phyloP scores from a whole-genome alignment of 176 grass and related monocot species.

The Aechmea fasciata region DNA sequence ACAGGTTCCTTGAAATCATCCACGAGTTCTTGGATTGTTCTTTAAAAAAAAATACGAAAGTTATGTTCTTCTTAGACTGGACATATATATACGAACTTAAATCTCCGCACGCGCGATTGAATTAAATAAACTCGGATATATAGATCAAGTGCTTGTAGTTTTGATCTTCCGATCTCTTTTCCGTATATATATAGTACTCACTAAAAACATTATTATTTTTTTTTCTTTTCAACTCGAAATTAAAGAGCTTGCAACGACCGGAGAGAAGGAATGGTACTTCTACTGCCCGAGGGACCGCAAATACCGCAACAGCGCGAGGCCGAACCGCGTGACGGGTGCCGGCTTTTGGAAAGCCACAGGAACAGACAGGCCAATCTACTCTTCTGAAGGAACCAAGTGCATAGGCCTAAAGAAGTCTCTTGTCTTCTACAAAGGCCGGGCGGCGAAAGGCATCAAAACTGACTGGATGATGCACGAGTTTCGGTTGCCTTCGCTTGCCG shows the following conservation, averaged over 20 bases:
- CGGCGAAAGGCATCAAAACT: slow-evolving; percentile 85
- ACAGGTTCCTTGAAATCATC: not conserved
- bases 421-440: slow-evolving; percentile 96
- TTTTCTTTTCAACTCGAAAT: not conserved
- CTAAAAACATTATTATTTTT: not conserved
- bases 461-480: slow-evolving; percentile 99
- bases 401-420: slow-evolving; percentile 98
- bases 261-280: slow-evolving; percentile 99
- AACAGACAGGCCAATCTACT: slow-evolving; percentile 91
- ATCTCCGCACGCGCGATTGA: too few relatives aligned
- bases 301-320: slow-evolving; percentile 88
- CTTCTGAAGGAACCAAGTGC: slow-evolving; percentile 87
- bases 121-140: too few relatives aligned
- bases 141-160: not conserved
- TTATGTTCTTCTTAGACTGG: too few relatives aligned
- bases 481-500: slow-evolving; percentile 54
- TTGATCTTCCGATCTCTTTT: not conserved
- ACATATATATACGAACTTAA: too few relatives aligned
- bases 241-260: slow-evolving; percentile 81
- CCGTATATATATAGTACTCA: not conserved
- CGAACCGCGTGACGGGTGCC: slow-evolving; percentile 83
- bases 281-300: slow-evolving; percentile 97
- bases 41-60: not conserved
- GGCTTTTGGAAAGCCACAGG: slow-evolving; percentile 99
- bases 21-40: not conserved